A percentile compares a stretch with the other conserved stretches of the same genome.
Evolutionary conservation across 2,329 filamentous ascomycete species (phyloP).

Genomic region (Xylaria sp.): DNA sequence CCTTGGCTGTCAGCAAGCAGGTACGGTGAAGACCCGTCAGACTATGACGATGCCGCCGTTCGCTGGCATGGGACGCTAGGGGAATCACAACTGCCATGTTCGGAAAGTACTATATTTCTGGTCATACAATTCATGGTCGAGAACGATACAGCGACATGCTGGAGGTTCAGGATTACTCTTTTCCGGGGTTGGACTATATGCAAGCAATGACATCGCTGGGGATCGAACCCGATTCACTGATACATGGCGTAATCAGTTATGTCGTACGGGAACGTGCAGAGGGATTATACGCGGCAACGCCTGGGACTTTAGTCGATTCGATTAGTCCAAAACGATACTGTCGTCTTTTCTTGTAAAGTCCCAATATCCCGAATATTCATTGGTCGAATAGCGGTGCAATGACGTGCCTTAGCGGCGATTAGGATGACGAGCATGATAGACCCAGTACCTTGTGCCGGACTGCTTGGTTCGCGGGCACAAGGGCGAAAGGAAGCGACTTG

Average conservation of each 20-base stretch:
- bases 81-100: not conserved
- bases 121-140: no score
- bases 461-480: not conserved
- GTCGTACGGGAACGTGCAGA: no score
- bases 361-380: no score
- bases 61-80: not conserved
- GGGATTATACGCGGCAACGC: not conserved
- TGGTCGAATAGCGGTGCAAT: not conserved
- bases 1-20: conserved; percentile 7
- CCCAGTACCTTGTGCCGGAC: not conserved
- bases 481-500: not conserved
- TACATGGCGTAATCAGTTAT: no score
- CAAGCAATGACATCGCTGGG: no score
- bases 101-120: not conserved
- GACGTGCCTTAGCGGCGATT: conserved; percentile 5
- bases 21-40: not conserved
- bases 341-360: no score
- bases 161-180: no score
- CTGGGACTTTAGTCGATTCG: no score
- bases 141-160: no score
- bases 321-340: no score
- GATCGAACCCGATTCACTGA: no score
- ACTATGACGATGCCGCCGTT: not conserved
- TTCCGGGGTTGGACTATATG: no score
- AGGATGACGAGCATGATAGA: not conserved